These are phyloP conservation scores for Ogataea nonfermentans DNA, from an alignment of 805 yeast species.

Conservation along the genomic window DNA sequence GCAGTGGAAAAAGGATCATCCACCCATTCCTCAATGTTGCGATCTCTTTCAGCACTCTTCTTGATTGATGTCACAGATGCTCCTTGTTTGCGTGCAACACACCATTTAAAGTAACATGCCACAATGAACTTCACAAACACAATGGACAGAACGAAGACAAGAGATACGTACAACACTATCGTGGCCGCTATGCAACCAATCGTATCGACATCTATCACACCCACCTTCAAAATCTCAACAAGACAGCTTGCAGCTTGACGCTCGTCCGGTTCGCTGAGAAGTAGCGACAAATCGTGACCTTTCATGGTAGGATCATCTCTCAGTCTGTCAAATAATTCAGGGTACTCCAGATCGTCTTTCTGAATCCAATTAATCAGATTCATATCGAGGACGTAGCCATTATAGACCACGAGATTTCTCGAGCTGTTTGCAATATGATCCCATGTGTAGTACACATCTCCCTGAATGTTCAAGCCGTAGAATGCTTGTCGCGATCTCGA, in stretches of 20 bases:
- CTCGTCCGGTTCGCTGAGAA: slow-evolving; percentile 63
- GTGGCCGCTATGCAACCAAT: slow-evolving; percentile 93
- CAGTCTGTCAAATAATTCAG: slow-evolving; percentile 65
- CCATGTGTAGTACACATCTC: slow-evolving; percentile 89
- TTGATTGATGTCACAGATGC: slow-evolving; percentile 55
- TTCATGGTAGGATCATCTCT: slow-evolving; percentile 49
- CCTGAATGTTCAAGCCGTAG: slow-evolving; percentile 55
- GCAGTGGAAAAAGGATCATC: slow-evolving; percentile 55
- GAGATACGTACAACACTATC: slow-evolving; percentile 75
- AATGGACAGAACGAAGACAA: slow-evolving; percentile 80
- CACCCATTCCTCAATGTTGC: slow-evolving; percentile 82
- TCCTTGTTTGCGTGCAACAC: slow-evolving; percentile 76
- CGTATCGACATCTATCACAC: slow-evolving; percentile 82
- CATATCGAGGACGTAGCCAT: slow-evolving; percentile 86
- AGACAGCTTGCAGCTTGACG: slow-evolving; percentile 78
- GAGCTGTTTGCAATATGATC: slow-evolving; percentile 68
- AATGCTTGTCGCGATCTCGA: slow-evolving; percentile 64
- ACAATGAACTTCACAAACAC: slow-evolving; percentile 74
- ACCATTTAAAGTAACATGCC: slow-evolving; percentile 90
- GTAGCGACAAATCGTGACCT: slow-evolving; percentile 81
- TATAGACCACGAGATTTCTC: slow-evolving; percentile 81
- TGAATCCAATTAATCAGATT: slow-evolving; percentile 74
- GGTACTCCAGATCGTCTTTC: slow-evolving; percentile 66
- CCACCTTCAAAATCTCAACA: slow-evolving; percentile 83
- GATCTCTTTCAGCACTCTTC: slow-evolving; percentile 60